Evolutionary conservation across 768 basidiomycete genomes (phyloP).

Genomic region (Tulasnella sp.): DNA sequence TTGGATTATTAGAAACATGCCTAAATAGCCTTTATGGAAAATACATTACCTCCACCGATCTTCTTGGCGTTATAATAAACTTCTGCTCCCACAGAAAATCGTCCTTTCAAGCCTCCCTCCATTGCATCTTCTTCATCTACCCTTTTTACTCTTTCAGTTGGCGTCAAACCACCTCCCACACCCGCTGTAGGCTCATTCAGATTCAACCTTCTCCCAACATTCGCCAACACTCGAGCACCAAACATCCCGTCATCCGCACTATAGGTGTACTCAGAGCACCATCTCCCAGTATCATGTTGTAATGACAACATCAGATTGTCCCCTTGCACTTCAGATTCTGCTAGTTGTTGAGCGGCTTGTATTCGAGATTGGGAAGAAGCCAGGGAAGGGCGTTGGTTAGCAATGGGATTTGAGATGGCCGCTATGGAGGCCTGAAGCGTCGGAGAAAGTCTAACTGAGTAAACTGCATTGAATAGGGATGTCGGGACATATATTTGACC

Average conservation of each 20-base stretch:
- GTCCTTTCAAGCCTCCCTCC: slow-evolving; percentile 79
- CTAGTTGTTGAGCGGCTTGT: slow-evolving; percentile 5
- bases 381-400: slow-evolving; percentile 11
- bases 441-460: slow-evolving; percentile 64
- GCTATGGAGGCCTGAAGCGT: slow-evolving; percentile 74
- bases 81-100: slow-evolving; percentile 86
- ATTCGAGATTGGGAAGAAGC: slow-evolving; percentile 13
- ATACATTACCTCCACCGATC: slow-evolving; percentile 82
- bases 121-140: slow-evolving; percentile 91
- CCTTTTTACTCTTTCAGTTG: slow-evolving; percentile 43
- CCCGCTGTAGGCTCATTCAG: no score
- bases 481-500: slow-evolving; percentile 85
- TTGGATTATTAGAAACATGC: background rate
- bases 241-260: slow-evolving; percentile 92
- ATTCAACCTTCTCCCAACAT: slow-evolving; percentile 86
- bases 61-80: slow-evolving; percentile 86
- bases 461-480: slow-evolving; percentile 77
- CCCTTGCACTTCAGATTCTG: slow-evolving; percentile 20
- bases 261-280: slow-evolving; percentile 89
- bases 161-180: slow-evolving; percentile 21
- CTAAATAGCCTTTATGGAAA: slow-evolving; percentile 10
- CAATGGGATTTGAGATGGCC: slow-evolving; percentile 53
- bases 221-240: slow-evolving; percentile 77
- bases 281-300: slow-evolving; percentile 85
- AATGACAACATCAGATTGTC: slow-evolving; percentile 57